Evolutionary conservation across 2,329 filamentous ascomycete species (phyloP).

Genomic region (Cryphonectria parasitica): DNA sequence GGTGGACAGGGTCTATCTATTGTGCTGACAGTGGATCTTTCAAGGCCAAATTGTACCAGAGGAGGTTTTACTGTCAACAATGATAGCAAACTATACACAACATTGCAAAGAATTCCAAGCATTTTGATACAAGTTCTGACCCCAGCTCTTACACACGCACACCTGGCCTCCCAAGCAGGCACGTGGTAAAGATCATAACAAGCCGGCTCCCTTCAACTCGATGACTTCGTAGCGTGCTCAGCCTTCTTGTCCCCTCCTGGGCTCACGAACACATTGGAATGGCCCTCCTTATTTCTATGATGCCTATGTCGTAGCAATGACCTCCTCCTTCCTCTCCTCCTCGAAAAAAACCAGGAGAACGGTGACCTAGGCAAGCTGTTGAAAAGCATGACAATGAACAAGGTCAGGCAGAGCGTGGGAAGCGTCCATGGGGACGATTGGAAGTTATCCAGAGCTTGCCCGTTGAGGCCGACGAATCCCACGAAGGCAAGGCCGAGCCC

Average conservation of each 20-base stretch:
- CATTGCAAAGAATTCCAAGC: too few species aligned
- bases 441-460: slow-evolving; percentile 13
- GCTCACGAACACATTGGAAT: not conserved
- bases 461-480: slow-evolving; percentile 29
- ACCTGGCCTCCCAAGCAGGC: too few species aligned
- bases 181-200: too few species aligned
- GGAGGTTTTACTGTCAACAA: too few species aligned
- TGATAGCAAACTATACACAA: too few species aligned
- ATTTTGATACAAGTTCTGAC: too few species aligned
- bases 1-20: too few species aligned
- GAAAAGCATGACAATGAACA: slow-evolving; percentile 34
- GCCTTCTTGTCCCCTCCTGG: not conserved
- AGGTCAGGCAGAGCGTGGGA: slow-evolving; percentile 34
- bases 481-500: slow-evolving; percentile 34
- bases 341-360: slow-evolving; percentile 28
- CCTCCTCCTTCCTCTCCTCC: not conserved
- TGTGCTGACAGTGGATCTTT: too few species aligned
- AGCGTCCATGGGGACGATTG: slow-evolving; percentile 34
- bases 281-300: not conserved
- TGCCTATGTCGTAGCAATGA: not conserved
- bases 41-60: too few species aligned
- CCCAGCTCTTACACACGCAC: too few species aligned
- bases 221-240: not conserved
- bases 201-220: not conserved
- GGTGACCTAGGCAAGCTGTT: slow-evolving; percentile 33